phyloP scores from a whole-genome alignment of 2,329 filamentous ascomycete genomes.

The Neonectria neomacrospora region DNA sequence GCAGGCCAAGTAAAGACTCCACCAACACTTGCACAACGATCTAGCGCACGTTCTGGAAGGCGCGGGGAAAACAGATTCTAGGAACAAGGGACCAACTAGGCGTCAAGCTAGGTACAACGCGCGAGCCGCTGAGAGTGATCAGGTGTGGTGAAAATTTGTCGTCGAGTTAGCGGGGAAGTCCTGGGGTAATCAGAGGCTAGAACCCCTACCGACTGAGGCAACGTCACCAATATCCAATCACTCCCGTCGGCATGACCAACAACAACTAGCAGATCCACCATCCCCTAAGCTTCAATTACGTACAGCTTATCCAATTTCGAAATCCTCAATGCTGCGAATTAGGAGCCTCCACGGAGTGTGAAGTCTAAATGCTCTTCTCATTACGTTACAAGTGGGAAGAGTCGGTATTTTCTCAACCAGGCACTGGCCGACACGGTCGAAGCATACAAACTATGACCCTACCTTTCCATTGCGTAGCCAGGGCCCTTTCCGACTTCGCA shows the following conservation, averaged over 20 bases:
- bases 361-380: background rate
- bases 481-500: background rate
- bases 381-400: constrained; percentile 1
- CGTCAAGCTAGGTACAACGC: background rate
- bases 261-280: background rate
- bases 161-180: background rate
- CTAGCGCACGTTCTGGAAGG: background rate
- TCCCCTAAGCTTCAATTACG: constrained; percentile 3
- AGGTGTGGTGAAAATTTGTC: constrained; percentile 2
- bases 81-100: background rate
- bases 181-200: background rate
- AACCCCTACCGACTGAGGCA: background rate
- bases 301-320: background rate
- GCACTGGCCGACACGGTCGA: background rate
- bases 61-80: background rate
- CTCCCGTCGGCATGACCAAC: background rate
- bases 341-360: background rate
- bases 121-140: background rate
- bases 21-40: background rate
- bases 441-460: constrained; percentile 3
- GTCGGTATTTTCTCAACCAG: background rate
- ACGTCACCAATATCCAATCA: constrained; percentile 6
- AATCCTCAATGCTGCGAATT: background rate
- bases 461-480: background rate
- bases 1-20: background rate